Evolutionary conservation across 352 stramenopile species (phyloP).

Genomic region (Plasmopara viticola): DNA sequence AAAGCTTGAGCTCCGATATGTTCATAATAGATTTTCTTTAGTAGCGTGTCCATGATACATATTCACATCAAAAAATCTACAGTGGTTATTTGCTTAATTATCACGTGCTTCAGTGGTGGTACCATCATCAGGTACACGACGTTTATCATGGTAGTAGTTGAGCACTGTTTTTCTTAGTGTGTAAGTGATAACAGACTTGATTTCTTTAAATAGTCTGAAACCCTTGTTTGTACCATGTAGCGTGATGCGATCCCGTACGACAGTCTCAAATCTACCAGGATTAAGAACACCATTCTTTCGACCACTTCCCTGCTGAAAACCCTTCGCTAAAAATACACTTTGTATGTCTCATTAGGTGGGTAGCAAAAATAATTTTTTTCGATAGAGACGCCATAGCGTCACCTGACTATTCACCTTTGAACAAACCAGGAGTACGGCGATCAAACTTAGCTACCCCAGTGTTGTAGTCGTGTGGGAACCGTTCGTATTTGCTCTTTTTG

Average conservation of each 20-base stretch:
- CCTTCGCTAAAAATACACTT: not conserved
- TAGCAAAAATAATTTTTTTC: not conserved
- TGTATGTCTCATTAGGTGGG: not conserved
- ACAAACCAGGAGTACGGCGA: not conserved
- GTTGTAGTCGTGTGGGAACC: not conserved
- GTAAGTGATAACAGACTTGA: not conserved
- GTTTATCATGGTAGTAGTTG: not conserved
- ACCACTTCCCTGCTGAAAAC: not conserved
- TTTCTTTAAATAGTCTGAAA: not conserved
- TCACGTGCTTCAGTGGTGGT: not conserved
- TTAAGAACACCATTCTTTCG: not conserved
- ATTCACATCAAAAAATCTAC: conserved; percentile 2
- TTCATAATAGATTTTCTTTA: not conserved
- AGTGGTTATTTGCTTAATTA: conserved; percentile 2
- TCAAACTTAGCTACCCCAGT: not conserved
- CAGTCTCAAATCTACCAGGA: not conserved
- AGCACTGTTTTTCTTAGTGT: not conserved
- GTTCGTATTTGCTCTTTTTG: not conserved
- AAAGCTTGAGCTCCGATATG: conserved; percentile 1
- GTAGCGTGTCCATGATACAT: not conserved
- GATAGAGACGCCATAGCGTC: not conserved
- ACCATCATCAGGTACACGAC: not conserved
- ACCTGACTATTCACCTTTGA: not conserved
- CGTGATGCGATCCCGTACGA: not conserved
- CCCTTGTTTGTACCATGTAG: not conserved